Evolutionary conservation across 208 protist species (phyloP).

Genomic region (Leptomonas pyrrhocoris): DNA sequence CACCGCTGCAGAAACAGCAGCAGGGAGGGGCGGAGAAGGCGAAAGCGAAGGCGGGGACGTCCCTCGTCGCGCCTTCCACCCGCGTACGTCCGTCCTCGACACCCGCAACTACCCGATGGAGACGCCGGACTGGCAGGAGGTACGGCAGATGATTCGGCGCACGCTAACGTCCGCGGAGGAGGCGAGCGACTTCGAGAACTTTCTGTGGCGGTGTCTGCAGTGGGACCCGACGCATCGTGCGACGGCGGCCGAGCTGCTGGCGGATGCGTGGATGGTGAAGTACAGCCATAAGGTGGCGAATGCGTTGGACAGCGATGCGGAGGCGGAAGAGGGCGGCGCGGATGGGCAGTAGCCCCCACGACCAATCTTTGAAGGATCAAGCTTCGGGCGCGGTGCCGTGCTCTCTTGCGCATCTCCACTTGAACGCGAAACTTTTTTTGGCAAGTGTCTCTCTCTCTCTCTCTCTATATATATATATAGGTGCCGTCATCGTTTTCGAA

Average conservation of each 20-base stretch:
- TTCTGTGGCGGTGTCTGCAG: constrained; percentile 51
- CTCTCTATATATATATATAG: too few relatives aligned
- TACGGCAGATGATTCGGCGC: constrained; percentile 34
- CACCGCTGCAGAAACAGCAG: background rate
- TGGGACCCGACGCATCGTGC: constrained; percentile 56
- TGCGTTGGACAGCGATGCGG: constrained; percentile 13
- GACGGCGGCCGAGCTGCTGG: constrained; percentile 41
- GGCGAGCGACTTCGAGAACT: constrained; percentile 42
- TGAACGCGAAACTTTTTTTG: too few relatives aligned
- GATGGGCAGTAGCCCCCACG: background rate
- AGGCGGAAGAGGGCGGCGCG: background rate
- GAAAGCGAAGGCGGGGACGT: background rate
- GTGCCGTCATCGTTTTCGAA: too few relatives aligned
- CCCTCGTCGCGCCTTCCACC: background rate
- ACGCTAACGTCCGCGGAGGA: constrained; percentile 38
- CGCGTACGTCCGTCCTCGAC: background rate
- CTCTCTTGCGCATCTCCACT: too few relatives aligned
- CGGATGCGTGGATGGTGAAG: constrained; percentile 41
- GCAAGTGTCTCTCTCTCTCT: too few relatives aligned
- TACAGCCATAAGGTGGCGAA: constrained; percentile 19
- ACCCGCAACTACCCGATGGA: constrained; percentile 30
- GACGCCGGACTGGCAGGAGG: constrained; percentile 43
- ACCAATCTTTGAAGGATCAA: too few relatives aligned
- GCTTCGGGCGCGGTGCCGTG: too few relatives aligned
- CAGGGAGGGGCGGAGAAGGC: too few relatives aligned